Conservation (phyloP, 1,284 basidiomycete species). For the Ceratobasidium sp. region DNA sequence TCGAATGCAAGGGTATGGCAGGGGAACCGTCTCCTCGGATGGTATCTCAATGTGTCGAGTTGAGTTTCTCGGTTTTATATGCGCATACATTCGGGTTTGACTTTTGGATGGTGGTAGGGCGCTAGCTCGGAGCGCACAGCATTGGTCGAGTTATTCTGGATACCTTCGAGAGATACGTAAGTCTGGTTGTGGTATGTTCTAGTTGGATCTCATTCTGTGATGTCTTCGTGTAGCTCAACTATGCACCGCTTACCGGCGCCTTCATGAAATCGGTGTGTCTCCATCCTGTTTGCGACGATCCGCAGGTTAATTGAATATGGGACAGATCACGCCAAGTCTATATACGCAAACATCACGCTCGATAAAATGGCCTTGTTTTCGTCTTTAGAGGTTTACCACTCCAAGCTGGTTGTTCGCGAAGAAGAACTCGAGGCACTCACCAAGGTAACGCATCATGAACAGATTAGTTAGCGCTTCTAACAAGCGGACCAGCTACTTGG, state of each 20-base stretch:
- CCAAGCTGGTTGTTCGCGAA: conserved; percentile 5
- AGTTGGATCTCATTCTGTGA: not conserved
- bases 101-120: conserved; percentile 20
- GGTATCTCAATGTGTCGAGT: conserved; percentile 36
- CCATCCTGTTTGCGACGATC: not conserved
- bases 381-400: conserved; percentile 11
- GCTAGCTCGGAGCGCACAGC: conserved; percentile 39
- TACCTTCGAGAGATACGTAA: conserved; percentile 45
- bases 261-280: conserved; percentile 43
- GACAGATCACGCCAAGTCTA: conserved; percentile 44
- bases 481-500: not conserved
- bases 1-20: conserved; percentile 36
- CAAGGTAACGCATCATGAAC: conserved; percentile 15
- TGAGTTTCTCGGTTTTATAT: not conserved
- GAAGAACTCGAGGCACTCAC: conserved; percentile 3
- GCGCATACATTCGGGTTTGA: conserved; percentile 35
- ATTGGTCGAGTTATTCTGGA: conserved; percentile 46
- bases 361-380: conserved; percentile 35
- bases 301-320: not conserved
- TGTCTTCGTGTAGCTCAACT: conserved; percentile 33
- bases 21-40: not conserved
- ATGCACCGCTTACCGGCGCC: conserved; percentile 42
- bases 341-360: conserved; percentile 42
- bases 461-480: not conserved
- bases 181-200: not conserved